Percentiles rank a stretch among this genome's conserved stretches.
These are phyloP conservation scores for Theobroma grandiflorum DNA, from an alignment of 441 rosid genomes.

Conservation along the genomic window DNA sequence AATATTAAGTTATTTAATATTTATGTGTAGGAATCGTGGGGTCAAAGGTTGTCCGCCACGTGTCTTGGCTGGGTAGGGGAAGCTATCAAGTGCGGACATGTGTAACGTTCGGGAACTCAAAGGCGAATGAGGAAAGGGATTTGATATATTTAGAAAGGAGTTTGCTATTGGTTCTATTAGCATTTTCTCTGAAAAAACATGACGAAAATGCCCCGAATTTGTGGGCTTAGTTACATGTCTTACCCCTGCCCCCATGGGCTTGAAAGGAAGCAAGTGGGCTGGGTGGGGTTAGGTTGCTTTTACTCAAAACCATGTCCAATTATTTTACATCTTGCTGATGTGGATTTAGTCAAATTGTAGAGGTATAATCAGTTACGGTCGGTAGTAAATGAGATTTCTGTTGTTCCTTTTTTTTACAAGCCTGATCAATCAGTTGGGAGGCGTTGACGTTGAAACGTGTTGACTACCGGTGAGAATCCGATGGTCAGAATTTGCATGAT, in stretches of 20 bases:
- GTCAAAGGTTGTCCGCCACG: conserved; percentile 36
- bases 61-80: conserved; percentile 23
- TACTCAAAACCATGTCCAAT: conserved; percentile 37
- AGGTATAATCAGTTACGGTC: background rate
- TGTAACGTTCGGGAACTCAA: conserved; percentile 25
- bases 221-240: background rate
- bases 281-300: conserved; percentile 42
- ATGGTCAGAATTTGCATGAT: background rate
- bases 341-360: conserved; percentile 24
- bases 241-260: conserved; percentile 29
- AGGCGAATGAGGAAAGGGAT: background rate
- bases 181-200: too few relatives aligned
- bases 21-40: conserved; percentile 3
- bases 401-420: background rate
- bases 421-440: background rate
- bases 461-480: background rate
- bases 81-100: conserved; percentile 39
- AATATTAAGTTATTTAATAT: background rate
- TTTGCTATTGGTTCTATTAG: conserved; percentile 28
- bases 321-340: conserved; percentile 25
- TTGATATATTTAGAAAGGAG: background rate
- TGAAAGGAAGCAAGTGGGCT: background rate
- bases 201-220: background rate
- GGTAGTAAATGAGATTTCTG: background rate
- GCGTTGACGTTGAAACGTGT: too few relatives aligned